A percentile compares a stretch with the other conserved stretches of the same genome.
Evolutionary conservation across 1,139 yeast species (phyloP).

Genomic region (Geotrichum australiense): DNA sequence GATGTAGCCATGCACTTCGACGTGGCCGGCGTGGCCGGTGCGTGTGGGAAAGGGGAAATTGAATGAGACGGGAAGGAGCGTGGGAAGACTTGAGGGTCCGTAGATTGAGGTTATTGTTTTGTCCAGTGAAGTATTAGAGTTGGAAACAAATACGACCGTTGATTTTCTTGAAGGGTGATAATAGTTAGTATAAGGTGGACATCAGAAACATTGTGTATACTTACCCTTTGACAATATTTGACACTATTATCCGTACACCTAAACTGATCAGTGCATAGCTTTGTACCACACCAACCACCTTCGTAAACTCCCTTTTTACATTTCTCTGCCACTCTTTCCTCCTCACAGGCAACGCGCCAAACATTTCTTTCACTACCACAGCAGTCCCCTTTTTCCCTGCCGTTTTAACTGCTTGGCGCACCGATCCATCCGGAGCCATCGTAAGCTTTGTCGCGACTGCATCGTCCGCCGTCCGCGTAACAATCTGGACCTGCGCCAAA

Average conservation of each 20-base stretch:
- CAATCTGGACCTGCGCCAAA: slow-evolving; percentile 41
- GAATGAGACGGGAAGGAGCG: slow-evolving; percentile 37
- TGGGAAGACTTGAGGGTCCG: slow-evolving; percentile 59
- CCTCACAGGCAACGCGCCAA: slow-evolving; percentile 56
- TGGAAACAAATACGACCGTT: slow-evolving; percentile 33
- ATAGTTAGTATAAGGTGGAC: slow-evolving; percentile 20
- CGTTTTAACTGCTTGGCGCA: slow-evolving; percentile 37
- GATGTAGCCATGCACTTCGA: slow-evolving; percentile 51
- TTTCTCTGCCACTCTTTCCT: slow-evolving; percentile 64
- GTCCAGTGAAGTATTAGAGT: slow-evolving; percentile 42
- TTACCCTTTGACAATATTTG: slow-evolving; percentile 32
- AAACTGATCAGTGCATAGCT: slow-evolving; percentile 60
- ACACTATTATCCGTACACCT: slow-evolving; percentile 51
- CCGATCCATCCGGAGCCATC: slow-evolving; percentile 48
- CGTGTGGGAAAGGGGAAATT: slow-evolving; percentile 5
- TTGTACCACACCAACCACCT: slow-evolving; percentile 55
- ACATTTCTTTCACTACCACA: slow-evolving; percentile 45
- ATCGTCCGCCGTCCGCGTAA: slow-evolving; percentile 45
- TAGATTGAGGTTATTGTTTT: slow-evolving; percentile 61
- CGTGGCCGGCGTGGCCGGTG: slow-evolving; percentile 15
- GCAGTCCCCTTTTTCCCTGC: slow-evolving; percentile 45
- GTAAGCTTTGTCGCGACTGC: slow-evolving; percentile 48
- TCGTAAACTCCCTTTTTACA: slow-evolving; percentile 62
- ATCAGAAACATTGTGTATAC: slow-evolving; percentile 3
- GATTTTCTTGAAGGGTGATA: slow-evolving; percentile 16